phyloP scores from a whole-genome alignment of 2,329 filamentous ascomycete genomes.

The Monosporascus sp. region DNA sequence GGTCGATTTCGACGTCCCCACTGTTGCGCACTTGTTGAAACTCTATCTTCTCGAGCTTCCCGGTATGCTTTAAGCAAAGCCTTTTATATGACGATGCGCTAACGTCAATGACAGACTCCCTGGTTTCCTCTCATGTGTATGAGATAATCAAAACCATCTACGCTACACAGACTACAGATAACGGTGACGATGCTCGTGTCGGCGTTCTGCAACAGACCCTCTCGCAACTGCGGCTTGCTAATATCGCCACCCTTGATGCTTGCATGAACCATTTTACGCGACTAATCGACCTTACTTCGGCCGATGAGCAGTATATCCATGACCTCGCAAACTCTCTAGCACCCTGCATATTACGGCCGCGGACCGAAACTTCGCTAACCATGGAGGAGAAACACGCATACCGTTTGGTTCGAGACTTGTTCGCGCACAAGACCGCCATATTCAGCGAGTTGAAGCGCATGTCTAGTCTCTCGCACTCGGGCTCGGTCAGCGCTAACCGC shows the following conservation, averaged over 20 bases:
- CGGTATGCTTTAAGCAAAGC: conserved; percentile 49
- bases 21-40: conserved; percentile 88
- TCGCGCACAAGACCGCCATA: conserved; percentile 89
- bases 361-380: conserved; percentile 81
- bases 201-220: conserved; percentile 93
- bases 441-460: conserved; percentile 95
- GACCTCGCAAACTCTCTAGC: conserved; percentile 71
- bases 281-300: conserved; percentile 92
- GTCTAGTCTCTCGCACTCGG: conserved; percentile 63
- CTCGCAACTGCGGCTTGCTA: conserved; percentile 88
- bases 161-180: conserved; percentile 71
- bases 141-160: conserved; percentile 99
- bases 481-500: conserved; percentile 53
- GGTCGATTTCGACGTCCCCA: conserved; percentile 86
- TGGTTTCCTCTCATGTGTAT: conserved; percentile 96
- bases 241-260: conserved; percentile 97
- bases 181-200: conserved; percentile 72
- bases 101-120: conserved; percentile 62
- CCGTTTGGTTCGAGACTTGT: conserved; percentile 85
- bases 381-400: conserved; percentile 94
- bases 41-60: conserved; percentile 93
- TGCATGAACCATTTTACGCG: conserved; percentile 98
- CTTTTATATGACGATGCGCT: conserved; percentile 12
- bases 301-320: conserved; percentile 79
- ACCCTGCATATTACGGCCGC: conserved; percentile 83